These are phyloP conservation scores for Haplosporangium sp. DNA, from an alignment of 371 early-diverging fungal genomes.

Conservation along the genomic window DNA sequence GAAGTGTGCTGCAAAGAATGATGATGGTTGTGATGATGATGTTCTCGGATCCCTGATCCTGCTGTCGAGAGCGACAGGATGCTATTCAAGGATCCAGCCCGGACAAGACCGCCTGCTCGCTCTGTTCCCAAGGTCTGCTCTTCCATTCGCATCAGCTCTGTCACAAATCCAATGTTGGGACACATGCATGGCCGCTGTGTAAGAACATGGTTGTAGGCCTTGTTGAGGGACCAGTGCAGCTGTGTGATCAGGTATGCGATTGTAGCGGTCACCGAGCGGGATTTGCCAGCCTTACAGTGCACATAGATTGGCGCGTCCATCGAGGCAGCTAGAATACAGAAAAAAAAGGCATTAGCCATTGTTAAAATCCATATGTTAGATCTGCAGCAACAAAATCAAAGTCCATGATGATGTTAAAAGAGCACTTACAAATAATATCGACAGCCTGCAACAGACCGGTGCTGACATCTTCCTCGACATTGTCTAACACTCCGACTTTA, in stretches of 20 bases:
- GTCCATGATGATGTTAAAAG: neutral
- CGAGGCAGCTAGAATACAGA: conserved; percentile 16
- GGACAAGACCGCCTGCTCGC: conserved; percentile 28
- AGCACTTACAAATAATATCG: conserved; percentile 66
- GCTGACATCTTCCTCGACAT: conserved; percentile 71
- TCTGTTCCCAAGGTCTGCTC: conserved; percentile 65
- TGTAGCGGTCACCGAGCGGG: conserved; percentile 83
- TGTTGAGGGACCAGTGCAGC: conserved; percentile 75
- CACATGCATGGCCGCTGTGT: conserved; percentile 77
- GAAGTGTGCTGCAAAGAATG: conserved; percentile 35
- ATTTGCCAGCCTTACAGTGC: conserved; percentile 89
- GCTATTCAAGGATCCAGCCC: conserved; percentile 49
- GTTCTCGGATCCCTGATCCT: conserved; percentile 14
- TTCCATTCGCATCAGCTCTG: conserved; percentile 80
- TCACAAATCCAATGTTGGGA: conserved; percentile 88
- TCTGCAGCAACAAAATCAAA: neutral
- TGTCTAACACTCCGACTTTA: conserved; percentile 70
- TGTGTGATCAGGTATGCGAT: conserved; percentile 78
- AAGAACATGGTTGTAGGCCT: conserved; percentile 80
- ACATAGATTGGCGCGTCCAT: conserved; percentile 71
- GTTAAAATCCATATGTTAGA: neutral
- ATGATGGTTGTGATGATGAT: conserved; percentile 32
- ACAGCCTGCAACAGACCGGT: conserved; percentile 70
- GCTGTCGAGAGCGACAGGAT: conserved; percentile 50
- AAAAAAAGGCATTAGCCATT: neutral